Conservation (phyloP, 345 rosid species). For the Citrus maxima region DNA sequence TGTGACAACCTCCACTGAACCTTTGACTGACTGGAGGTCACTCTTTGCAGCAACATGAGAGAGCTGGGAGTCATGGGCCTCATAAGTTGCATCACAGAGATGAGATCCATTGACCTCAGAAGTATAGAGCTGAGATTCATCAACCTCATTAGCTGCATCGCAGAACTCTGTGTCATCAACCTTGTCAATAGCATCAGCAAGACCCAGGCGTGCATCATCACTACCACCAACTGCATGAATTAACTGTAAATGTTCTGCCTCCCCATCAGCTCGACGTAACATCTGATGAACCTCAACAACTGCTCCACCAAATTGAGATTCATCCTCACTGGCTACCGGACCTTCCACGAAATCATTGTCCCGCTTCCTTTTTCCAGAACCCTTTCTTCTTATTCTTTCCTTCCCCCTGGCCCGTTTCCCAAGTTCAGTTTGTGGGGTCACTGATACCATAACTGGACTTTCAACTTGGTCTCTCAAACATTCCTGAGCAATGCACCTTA, state of each 20-base stretch:
- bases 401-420: constrained; percentile 78
- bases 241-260: constrained; percentile 28
- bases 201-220: constrained; percentile 37
- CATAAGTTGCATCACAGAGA: constrained; percentile 22
- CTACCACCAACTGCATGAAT: constrained; percentile 30
- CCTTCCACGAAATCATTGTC: constrained; percentile 62
- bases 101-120: constrained; percentile 27
- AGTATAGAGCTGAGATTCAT: constrained; percentile 26
- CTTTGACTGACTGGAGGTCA: constrained; percentile 24
- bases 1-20: constrained; percentile 14
- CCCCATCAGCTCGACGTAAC: constrained; percentile 30
- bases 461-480: constrained; percentile 78
- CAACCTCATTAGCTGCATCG: constrained; percentile 31
- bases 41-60: constrained; percentile 11
- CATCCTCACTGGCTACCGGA: constrained; percentile 51
- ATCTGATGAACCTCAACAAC: constrained; percentile 52
- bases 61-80: constrained; percentile 19
- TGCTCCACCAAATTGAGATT: constrained; percentile 43
- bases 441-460: constrained; percentile 31
- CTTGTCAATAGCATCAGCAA: constrained; percentile 23
- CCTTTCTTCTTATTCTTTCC: constrained; percentile 76
- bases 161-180: constrained; percentile 46
- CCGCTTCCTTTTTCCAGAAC: constrained; percentile 59
- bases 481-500: constrained; percentile 73
- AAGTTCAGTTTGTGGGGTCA: constrained; percentile 39